Evolutionary conservation across 495 filamentous ascomycete species (phyloP), one percentile per base, ranked within the genome.

Genomic region (Glarea lozoyensis): DNA sequence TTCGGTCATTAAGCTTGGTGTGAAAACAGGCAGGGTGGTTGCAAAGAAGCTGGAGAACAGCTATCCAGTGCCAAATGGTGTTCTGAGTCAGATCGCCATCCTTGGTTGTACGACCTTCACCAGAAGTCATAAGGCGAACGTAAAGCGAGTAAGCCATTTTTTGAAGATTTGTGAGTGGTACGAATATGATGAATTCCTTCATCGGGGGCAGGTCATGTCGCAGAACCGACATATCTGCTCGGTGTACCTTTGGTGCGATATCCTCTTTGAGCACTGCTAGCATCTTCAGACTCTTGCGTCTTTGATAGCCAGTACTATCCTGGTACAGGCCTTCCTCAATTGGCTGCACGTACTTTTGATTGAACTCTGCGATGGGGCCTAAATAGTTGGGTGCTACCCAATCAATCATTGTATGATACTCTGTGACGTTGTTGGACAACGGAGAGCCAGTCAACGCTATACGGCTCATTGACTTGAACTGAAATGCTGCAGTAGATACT

Each of bases 371-470:
- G 2, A 62, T 51, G 4, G 72, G 67, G 12, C 84, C 87, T 3
- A 96, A 67, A 50, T 84, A 94, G 20, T 72, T 74, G 2, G 86
- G 83, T 3, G 85, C 76, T 24, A 92, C 78, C 88, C 88, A 97
- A 40, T 90, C 78, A 37, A 97, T 81, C 76, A 94, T 83, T 6
- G 80, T 59, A 52, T 79, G 86, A 53, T 94, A 94, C 47, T 97
- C 88, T 30, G 67, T 58, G 1, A 95, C 72, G 25, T 84, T 82
- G 53, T 94, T 97, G 0, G 82, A 78, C 13, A 97, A 58, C 7
- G 89, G 89, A 0, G 88, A 89, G 0, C 89, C 89, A 0, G 90
- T 94, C 47, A 95, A 62, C 2, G 87, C 90, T 54, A 97, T 85
- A 10, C 89, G 81, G 46, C 73, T 81, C 42, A 61, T 75, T 0